Percentiles rank a stretch among this genome's conserved stretches.
phyloP scores from a whole-genome alignment of 2,329 filamentous ascomycete species.

The Neofusicoccum cordaticola region DNA sequence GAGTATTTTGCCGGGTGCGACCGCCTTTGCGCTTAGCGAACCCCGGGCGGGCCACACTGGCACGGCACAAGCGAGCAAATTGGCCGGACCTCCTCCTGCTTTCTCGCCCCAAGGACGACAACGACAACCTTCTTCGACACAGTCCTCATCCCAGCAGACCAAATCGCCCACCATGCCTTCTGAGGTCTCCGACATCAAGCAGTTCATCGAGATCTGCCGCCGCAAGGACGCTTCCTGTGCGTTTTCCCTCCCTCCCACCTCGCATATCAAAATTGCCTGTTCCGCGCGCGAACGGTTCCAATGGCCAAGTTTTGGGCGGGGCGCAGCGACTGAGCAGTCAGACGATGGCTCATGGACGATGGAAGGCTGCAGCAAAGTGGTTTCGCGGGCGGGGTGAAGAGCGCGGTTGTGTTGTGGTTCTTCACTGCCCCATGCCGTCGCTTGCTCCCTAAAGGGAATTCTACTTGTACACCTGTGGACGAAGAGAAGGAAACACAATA shows the following conservation, averaged over 20 bases:
- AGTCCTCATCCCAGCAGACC: not conserved
- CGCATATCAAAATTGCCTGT: not conserved
- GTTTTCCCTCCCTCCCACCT: slow-evolving; percentile 43
- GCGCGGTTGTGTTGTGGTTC: not conserved
- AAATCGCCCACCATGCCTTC: slow-evolving; percentile 82
- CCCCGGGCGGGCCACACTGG: not conserved
- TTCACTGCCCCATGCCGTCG: not conserved
- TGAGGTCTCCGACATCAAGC: slow-evolving; percentile 97
- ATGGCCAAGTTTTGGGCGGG: not conserved
- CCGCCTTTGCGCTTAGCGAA: slow-evolving; percentile 2
- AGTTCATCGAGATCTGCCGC: slow-evolving; percentile 99
- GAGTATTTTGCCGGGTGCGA: not conserved
- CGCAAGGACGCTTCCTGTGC: slow-evolving; percentile 99
- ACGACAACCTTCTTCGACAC: slow-evolving; percentile 9
- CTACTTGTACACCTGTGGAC: not conserved
- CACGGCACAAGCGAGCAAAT: slow-evolving; percentile 9
- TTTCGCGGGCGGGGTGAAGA: not conserved
- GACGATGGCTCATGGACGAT: not conserved
- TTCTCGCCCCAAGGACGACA: slow-evolving; percentile 4
- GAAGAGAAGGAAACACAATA: not conserved
- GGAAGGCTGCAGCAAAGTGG: not conserved
- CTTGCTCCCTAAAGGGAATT: not conserved
- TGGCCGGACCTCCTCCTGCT: not conserved
- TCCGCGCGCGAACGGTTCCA: not conserved
- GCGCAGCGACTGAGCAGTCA: not conserved